phyloP scores from a whole-genome alignment of 2,329 filamentous ascomycete species.

The Penicillium corylophilum region DNA sequence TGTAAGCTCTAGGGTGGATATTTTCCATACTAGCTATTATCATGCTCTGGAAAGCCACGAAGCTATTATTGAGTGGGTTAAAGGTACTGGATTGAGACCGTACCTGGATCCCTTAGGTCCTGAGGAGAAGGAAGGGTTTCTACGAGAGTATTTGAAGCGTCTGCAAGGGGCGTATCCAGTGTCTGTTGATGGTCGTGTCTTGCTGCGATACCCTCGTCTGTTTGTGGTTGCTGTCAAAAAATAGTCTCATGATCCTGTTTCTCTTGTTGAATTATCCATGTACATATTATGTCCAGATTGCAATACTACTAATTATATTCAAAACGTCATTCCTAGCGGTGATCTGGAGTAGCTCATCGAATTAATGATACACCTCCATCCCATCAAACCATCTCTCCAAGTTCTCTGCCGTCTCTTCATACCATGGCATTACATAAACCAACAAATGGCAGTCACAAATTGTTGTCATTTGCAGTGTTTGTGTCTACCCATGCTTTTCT shows the following conservation, averaged over 20 bases:
- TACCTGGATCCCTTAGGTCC: slow-evolving; percentile 51
- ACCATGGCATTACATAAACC: too few relatives aligned
- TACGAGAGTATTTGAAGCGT: slow-evolving; percentile 48
- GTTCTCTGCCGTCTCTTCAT: too few relatives aligned
- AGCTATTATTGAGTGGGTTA: slow-evolving; percentile 61
- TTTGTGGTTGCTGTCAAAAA: slow-evolving; percentile 52
- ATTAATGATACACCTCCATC: too few relatives aligned
- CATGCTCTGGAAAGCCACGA: slow-evolving; percentile 51
- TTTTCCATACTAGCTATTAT: slow-evolving; percentile 57
- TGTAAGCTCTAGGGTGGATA: slow-evolving; percentile 45
- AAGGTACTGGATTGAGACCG: slow-evolving; percentile 56
- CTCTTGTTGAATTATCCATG: too few relatives aligned
- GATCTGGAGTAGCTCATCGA: too few relatives aligned
- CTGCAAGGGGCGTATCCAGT: slow-evolving; percentile 47
- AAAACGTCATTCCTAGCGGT: too few relatives aligned
- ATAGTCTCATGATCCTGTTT: background rate
- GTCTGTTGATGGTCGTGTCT: slow-evolving; percentile 53
- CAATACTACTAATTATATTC: too few relatives aligned
- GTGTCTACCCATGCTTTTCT: too few relatives aligned
- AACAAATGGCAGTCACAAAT: too few relatives aligned
- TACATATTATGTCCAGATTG: too few relatives aligned
- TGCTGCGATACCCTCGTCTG: slow-evolving; percentile 57
- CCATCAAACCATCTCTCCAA: too few relatives aligned
- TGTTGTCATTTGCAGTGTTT: too few relatives aligned
- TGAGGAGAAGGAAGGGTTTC: slow-evolving; percentile 45